These are phyloP conservation scores for Aspergillus cristatus DNA, from an alignment of 495 filamentous ascomycete genomes.

Conservation along the genomic window DNA sequence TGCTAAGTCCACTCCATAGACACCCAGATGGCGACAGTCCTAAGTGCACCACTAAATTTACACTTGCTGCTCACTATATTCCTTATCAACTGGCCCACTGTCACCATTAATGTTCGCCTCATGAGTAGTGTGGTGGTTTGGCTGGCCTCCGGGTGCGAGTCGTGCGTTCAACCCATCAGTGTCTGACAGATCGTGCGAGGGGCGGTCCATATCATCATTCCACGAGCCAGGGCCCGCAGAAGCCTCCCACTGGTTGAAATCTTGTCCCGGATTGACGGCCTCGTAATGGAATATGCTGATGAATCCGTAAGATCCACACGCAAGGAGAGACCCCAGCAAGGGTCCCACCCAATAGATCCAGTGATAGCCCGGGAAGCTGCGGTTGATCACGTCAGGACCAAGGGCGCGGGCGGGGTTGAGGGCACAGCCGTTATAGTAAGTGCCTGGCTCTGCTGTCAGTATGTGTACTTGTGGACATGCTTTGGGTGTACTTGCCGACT, in stretches of 20 bases:
- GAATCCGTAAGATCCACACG: slow-evolving; percentile 57
- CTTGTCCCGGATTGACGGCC: slow-evolving; percentile 69
- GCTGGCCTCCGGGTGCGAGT: too few species aligned
- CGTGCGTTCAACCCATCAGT: too few species aligned
- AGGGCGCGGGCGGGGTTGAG: slow-evolving; percentile 68
- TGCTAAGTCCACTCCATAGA: too few species aligned
- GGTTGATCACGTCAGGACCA: slow-evolving; percentile 58
- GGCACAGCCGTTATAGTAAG: slow-evolving; percentile 64
- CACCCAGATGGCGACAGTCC: too few species aligned
- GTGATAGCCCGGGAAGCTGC: slow-evolving; percentile 48
- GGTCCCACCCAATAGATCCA: slow-evolving; percentile 61
- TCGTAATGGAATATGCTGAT: slow-evolving; percentile 64
- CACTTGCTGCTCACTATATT: too few species aligned
- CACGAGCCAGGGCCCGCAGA: slow-evolving; percentile 9
- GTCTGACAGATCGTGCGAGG: slow-evolving; percentile 7
- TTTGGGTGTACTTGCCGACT: slow-evolving; percentile 39
- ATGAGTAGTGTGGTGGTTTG: too few species aligned
- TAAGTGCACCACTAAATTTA: too few species aligned
- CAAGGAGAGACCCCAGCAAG: slow-evolving; percentile 53
- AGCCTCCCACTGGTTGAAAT: slow-evolving; percentile 40
- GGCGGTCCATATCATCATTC: slow-evolving; percentile 6
- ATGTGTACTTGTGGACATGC: background rate
- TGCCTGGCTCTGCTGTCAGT: slow-evolving; percentile 28
- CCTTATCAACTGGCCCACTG: too few species aligned
- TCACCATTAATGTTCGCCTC: too few species aligned